These are phyloP conservation scores for Torulaspora maleeae DNA, from an alignment of 805 yeast genomes.

Conservation along the genomic window DNA sequence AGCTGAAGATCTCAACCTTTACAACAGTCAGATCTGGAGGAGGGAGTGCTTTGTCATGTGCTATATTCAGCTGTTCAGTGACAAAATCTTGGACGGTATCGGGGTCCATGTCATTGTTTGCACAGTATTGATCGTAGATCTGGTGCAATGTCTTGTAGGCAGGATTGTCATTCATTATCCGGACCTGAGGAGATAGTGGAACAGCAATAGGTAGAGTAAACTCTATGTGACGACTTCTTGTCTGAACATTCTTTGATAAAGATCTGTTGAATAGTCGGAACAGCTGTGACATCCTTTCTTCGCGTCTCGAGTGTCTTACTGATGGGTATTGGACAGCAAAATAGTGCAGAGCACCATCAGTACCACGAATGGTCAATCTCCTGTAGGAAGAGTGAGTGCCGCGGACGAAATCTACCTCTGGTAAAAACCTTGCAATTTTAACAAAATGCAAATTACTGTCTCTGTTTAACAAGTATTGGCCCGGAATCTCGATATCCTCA, in stretches of 20 bases:
- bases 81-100: conserved; percentile 90
- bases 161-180: conserved; percentile 78
- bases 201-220: conserved; percentile 88
- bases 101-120: conserved; percentile 61
- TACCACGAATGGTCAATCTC: conserved; percentile 83
- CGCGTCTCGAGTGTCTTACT: conserved; percentile 94
- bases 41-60: conserved; percentile 88
- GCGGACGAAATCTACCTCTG: conserved; percentile 80
- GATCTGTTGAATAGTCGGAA: conserved; percentile 85
- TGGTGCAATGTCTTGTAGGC: conserved; percentile 71
- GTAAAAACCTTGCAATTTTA: conserved; percentile 88
- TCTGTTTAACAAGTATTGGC: conserved; percentile 84
- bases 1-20: conserved; percentile 84
- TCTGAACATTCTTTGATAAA: conserved; percentile 74
- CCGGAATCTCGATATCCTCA: conserved; percentile 96
- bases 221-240: conserved; percentile 77
- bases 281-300: conserved; percentile 87
- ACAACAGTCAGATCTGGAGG: conserved; percentile 87
- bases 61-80: conserved; percentile 80
- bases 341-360: conserved; percentile 85
- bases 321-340: conserved; percentile 98
- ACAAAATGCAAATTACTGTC: conserved; percentile 88
- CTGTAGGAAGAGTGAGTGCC: conserved; percentile 89
- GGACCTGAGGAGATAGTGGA: conserved; percentile 90
- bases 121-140: conserved; percentile 84